Percentiles rank a stretch among this genome's conserved stretches.
Evolutionary conservation across 2,329 filamentous ascomycete species (phyloP).

Genomic region (Penicillium aurantiogriseum): DNA sequence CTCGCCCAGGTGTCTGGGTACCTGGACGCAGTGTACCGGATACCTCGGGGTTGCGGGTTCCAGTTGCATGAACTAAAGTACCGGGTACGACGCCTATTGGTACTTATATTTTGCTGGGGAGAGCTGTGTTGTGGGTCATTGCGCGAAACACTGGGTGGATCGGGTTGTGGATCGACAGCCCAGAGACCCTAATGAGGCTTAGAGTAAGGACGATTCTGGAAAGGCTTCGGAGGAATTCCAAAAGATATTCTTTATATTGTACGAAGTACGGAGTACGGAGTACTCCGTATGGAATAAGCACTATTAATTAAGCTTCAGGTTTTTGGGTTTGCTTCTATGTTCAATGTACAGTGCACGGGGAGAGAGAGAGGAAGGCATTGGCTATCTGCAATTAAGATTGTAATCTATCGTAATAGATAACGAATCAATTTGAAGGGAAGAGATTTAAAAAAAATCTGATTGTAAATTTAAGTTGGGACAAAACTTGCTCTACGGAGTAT

Average conservation of each 20-base stretch:
- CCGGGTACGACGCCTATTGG: slow-evolving; percentile 14
- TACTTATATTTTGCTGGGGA: slow-evolving; percentile 8
- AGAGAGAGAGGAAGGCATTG: neutral
- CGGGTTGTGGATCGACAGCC: slow-evolving; percentile 21
- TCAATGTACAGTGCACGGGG: neutral
- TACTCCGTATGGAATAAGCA: neutral
- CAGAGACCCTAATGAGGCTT: slow-evolving; percentile 2
- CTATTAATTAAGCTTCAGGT: neutral
- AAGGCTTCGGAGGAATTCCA: neutral
- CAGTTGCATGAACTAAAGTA: slow-evolving; percentile 8
- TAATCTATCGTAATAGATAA: neutral
- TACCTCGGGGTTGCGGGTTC: slow-evolving; percentile 9
- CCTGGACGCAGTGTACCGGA: neutral
- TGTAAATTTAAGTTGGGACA: neutral
- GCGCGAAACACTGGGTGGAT: slow-evolving; percentile 28
- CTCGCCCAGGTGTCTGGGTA: neutral
- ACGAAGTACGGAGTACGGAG: neutral
- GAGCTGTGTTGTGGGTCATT: slow-evolving; percentile 21
- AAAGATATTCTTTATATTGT: neutral
- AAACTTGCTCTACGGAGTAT: neutral
- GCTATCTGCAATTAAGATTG: neutral
- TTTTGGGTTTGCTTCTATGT: neutral
- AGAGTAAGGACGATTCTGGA: slow-evolving; percentile 3
- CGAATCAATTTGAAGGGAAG: neutral
- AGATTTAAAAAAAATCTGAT: neutral